Evolutionary conservation across 2,329 filamentous ascomycete species (phyloP).

Genomic region (Seiridium unicorne): DNA sequence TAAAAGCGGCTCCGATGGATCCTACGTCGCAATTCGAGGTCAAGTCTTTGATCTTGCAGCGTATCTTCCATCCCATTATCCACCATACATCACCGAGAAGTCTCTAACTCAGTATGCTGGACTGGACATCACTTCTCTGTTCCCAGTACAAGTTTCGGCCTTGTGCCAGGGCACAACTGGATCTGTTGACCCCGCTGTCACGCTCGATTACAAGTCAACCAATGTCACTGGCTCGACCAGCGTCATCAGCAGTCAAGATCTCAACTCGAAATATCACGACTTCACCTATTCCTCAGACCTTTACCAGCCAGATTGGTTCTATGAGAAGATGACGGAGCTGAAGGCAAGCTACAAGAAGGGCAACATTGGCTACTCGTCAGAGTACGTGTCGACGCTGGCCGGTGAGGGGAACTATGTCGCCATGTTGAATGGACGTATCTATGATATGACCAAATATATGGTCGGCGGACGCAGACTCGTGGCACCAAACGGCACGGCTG

Average conservation of each 20-base stretch:
- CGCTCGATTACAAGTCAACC: slow-evolving; percentile 75
- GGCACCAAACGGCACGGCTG: slow-evolving; percentile 50
- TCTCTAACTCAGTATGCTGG: slow-evolving; percentile 79
- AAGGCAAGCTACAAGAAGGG: slow-evolving; percentile 82
- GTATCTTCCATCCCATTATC: slow-evolving; percentile 79
- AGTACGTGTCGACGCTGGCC: slow-evolving; percentile 73
- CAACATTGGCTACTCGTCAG: slow-evolving; percentile 75
- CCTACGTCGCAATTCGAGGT: slow-evolving; percentile 83
- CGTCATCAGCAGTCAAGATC: slow-evolving; percentile 64
- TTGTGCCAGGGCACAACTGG: slow-evolving; percentile 79
- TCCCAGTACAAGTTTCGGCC: slow-evolving; percentile 91
- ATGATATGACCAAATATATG: slow-evolving; percentile 85
- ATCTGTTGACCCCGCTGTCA: slow-evolving; percentile 65
- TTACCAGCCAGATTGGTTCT: slow-evolving; percentile 86
- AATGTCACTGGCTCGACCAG: slow-evolving; percentile 71
- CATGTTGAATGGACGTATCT: slow-evolving; percentile 76
- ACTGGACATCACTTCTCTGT: slow-evolving; percentile 80
- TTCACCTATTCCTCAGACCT: slow-evolving; percentile 85
- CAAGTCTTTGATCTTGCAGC: slow-evolving; percentile 79
- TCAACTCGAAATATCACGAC: slow-evolving; percentile 83
- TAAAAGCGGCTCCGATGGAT: slow-evolving; percentile 54
- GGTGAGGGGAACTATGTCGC: slow-evolving; percentile 65
- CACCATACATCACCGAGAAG: slow-evolving; percentile 58
- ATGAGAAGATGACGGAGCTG: slow-evolving; percentile 78
- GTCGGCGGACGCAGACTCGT: slow-evolving; percentile 68